Percentiles rank a stretch among this genome's conserved stretches.
Conservation (phyloP, 73 alveolate species). For the Symbiodinium pilosum region DNA sequence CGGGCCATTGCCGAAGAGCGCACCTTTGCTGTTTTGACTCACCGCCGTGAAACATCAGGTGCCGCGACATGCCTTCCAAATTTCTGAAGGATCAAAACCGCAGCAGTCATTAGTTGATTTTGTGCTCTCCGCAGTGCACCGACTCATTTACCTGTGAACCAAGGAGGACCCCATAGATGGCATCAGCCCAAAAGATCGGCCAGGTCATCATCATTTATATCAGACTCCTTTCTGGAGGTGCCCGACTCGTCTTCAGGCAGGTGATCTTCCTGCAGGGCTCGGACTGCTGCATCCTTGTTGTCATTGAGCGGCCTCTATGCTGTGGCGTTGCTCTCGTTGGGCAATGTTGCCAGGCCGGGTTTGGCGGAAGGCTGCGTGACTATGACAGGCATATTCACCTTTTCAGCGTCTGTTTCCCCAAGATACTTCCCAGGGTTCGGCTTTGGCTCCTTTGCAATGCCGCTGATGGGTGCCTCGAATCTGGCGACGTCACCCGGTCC, state of each 20-base stretch:
- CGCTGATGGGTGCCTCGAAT: too few species aligned
- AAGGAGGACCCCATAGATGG: background rate
- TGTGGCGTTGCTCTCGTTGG: background rate
- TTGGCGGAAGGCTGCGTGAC: constrained; percentile 3
- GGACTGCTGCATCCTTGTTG: background rate
- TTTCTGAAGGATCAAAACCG: too few species aligned
- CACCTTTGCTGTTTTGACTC: too few species aligned
- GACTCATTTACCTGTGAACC: too few species aligned
- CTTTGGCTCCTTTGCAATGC: too few species aligned
- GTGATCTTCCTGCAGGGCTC: background rate
- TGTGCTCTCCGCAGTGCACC: background rate
- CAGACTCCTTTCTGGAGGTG: constrained; percentile 31
- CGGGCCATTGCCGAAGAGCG: too few species aligned
- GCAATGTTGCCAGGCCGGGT: background rate
- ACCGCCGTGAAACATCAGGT: too few species aligned
- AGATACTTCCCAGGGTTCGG: background rate
- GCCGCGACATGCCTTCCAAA: too few species aligned
- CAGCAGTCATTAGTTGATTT: too few species aligned
- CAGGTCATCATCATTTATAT: constrained; percentile 62
- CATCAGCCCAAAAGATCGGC: constrained; percentile 28
- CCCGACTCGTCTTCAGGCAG: background rate
- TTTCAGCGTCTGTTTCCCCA: background rate
- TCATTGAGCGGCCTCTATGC: background rate
- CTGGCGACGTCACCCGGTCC: background rate
- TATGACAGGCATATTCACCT: background rate